Conservation (phyloP, 108 stramenopile species). For the Cyclostephanos tholiformis region DNA sequence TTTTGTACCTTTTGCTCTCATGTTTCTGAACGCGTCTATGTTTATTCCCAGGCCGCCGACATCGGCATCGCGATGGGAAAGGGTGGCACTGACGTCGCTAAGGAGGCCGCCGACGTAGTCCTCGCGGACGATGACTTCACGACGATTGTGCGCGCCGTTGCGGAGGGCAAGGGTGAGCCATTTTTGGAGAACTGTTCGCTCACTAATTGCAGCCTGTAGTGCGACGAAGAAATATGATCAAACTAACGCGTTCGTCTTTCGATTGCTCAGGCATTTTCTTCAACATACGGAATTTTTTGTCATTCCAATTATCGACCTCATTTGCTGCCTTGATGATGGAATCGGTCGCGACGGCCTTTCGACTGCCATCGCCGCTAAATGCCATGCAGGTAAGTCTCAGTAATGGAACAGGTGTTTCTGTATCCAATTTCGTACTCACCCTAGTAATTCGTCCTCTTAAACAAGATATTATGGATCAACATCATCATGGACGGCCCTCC, state of each 20-base stretch:
- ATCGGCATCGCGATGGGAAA: conserved; percentile 98
- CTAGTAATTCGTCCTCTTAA: not conserved
- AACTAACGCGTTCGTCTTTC: not conserved
- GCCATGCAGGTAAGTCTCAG: conserved; percentile 80
- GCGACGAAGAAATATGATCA: not conserved
- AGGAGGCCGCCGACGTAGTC: conserved; percentile 96
- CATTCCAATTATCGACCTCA: conserved; percentile 94
- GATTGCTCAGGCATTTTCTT: conserved; percentile 82
- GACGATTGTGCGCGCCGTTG: conserved; percentile 90
- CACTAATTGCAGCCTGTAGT: not conserved
- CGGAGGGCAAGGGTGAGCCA: conserved; percentile 86
- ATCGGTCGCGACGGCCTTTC: conserved; percentile 84
- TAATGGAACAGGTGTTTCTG: not conserved
- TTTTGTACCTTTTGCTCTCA: not conserved
- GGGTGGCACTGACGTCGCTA: conserved; percentile 96
- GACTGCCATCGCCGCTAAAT: conserved; percentile 91
- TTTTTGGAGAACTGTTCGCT: not conserved
- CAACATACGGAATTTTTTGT: conserved; percentile 97
- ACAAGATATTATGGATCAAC: conserved; percentile 95
- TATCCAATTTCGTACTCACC: not conserved
- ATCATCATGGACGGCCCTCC: conserved; percentile 99
- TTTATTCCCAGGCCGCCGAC: conserved; percentile 72
- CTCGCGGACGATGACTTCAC: conserved; percentile 93
- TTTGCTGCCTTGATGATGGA: conserved; percentile 95
- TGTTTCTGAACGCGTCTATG: not conserved